These are phyloP conservation scores for Verticillium longisporum DNA, from an alignment of 2,329 filamentous ascomycete species.

Conservation along the genomic window DNA sequence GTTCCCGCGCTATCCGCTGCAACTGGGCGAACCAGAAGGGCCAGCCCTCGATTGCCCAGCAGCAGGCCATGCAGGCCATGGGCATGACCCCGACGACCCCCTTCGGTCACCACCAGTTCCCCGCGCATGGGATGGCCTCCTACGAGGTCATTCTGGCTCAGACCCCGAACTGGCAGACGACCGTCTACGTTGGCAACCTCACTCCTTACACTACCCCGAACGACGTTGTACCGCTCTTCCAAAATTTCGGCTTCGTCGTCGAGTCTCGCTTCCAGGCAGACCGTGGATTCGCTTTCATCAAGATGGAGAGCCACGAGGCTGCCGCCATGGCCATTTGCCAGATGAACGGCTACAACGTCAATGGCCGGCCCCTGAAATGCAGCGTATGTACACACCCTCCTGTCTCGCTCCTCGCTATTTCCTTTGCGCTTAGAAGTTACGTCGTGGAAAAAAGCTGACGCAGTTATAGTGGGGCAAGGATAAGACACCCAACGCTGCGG, in stretches of 20 bases:
- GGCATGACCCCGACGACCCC: slow-evolving; percentile 96
- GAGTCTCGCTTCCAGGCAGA: slow-evolving; percentile 98
- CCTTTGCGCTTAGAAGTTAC: too few relatives aligned
- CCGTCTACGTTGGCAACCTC: slow-evolving; percentile 94
- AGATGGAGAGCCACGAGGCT: slow-evolving; percentile 98
- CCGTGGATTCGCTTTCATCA: slow-evolving; percentile 96
- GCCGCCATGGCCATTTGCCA: slow-evolving; percentile 98
- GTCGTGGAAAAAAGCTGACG: slow-evolving; percentile 19
- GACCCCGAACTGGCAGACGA: slow-evolving; percentile 97
- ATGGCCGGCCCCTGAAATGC: slow-evolving; percentile 94
- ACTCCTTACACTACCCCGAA: slow-evolving; percentile 97
- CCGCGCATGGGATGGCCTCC: slow-evolving; percentile 91
- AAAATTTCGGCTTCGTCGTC: slow-evolving; percentile 96
- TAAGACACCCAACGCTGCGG: slow-evolving; percentile 72
- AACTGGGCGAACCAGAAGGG: slow-evolving; percentile 99
- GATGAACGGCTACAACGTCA: slow-evolving; percentile 95
- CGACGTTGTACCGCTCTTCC: slow-evolving; percentile 94
- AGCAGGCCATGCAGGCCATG: slow-evolving; percentile 95
- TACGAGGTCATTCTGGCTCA: slow-evolving; percentile 96
- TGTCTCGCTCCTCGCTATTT: background rate
- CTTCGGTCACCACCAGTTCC: slow-evolving; percentile 96
- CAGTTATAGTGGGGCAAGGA: slow-evolving; percentile 89
- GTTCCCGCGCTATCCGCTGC: slow-evolving; percentile 94
- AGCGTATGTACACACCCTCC: slow-evolving; percentile 62
- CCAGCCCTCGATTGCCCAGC: slow-evolving; percentile 97